Evolutionary conservation across 129 eudicot species (phyloP), one percentile per base, ranked within the genome.

Genomic region (Arctium lappa): DNA sequence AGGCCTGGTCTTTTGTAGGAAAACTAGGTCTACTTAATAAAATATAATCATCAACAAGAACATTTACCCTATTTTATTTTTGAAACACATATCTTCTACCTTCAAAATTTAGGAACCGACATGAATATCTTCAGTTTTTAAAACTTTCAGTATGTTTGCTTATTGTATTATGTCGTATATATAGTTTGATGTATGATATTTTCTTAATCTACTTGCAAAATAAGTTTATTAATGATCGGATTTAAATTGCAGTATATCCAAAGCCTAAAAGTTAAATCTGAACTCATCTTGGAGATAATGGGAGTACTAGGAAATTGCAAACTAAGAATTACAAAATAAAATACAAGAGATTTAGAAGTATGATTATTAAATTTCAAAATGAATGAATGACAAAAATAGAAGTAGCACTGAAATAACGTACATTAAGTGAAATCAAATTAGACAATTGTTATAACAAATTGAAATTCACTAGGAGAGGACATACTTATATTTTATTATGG

Each of bases 261-360:
- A 10, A 22, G 27, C 81, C 81, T 60, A 18, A 60, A 34, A 34
- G 6, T 77, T 30, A 13, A 76, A 62, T 60, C 36, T 77, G 50
- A 56, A 62, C 53, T 34, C 18, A n/a, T 56, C 36, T 34, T 37
- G 18, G 71, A 76, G 34, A 62, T 16, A 10, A 48, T 44, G 36
- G 32, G 65, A 77, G 81, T 63, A 78, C 81, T 15, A 78, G 81
- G 73, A 63, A 6, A 18, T 33, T 18, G 37, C 22, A 37, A 36
- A 18, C 9, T 63, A 4, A 9, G 27, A 63, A 62, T 27, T 37
- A 63, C 65, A 56, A 56, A 13, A 16, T 56, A 63, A 63, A 6
- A 9, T 60, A 34, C n/a, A 36, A 18, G 37, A 36, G 11, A 62
- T 62, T 4, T 56, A 56, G 16, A 56, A 56, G 65, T 56, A 16